phyloP scores from a whole-genome alignment of 2,329 filamentous ascomycete genomes.

The Phyllosticta capitalensis region DNA sequence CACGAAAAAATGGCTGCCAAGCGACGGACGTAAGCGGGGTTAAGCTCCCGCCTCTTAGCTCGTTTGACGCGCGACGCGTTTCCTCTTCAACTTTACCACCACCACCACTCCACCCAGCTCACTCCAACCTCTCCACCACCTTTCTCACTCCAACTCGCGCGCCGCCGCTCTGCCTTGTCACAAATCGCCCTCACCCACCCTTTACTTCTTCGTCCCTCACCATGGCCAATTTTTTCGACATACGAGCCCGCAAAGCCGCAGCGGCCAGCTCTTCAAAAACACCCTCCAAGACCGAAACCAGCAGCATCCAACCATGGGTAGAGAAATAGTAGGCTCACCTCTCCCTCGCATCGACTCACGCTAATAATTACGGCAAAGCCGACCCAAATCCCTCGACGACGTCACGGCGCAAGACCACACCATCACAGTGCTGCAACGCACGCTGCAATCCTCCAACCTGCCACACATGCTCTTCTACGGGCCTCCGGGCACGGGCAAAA shows the following conservation, averaged over 20 bases:
- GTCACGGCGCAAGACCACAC: slow-evolving; percentile 97
- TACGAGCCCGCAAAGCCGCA: slow-evolving; percentile 71
- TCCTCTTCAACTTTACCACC: neutral
- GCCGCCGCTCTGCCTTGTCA: neutral
- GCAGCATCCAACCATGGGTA: slow-evolving; percentile 82
- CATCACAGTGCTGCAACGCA: slow-evolving; percentile 82
- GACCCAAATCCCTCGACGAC: slow-evolving; percentile 87
- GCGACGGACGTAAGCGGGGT: neutral
- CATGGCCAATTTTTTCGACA: slow-evolving; percentile 92
- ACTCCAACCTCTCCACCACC: slow-evolving; percentile 6
- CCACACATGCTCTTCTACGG: slow-evolving; percentile 99
- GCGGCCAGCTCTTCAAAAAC: slow-evolving; percentile 57
- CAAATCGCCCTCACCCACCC: neutral
- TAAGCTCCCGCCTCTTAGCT: neutral
- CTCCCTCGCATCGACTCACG: neutral
- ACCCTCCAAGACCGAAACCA: slow-evolving; percentile 52
- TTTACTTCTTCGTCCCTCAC: neutral
- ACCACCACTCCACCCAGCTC: slow-evolving; percentile 7
- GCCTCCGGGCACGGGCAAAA: slow-evolving; percentile 95
- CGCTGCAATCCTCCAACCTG: slow-evolving; percentile 90
- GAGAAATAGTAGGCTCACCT: slow-evolving; percentile 75
- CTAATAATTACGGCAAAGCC: slow-evolving; percentile 48
- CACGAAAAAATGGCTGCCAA: neutral
- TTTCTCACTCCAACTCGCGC: neutral
- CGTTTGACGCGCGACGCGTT: neutral